Evolutionary conservation across 2,329 filamentous ascomycete species (phyloP), one percentile per base, ranked within the genome.

Genomic region (Thelonectria discophora): DNA sequence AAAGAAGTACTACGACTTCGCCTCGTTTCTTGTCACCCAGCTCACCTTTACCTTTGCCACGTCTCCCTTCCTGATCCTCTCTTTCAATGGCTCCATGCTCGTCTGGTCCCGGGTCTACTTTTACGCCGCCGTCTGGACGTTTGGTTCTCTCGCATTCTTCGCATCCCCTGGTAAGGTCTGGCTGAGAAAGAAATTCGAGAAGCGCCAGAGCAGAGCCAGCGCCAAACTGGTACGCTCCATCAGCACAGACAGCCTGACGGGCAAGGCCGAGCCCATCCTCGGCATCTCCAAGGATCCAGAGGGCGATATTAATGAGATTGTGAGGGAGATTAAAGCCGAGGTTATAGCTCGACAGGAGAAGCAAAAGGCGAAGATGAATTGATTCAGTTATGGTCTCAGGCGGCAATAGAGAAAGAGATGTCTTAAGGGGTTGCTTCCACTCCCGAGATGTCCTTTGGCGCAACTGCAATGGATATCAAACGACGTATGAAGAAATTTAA

Each of bases 81-180:
- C 83, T 20, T 87, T 97, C 66, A 78, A 82, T 17, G 85, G 88
- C 62, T 94, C 90, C 10, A 77, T 96, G 43, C 80, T 83, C 2
- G 89, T 92, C 60, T 99, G 95, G 95, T 79, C 86, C 0, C 87
- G 91, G 43, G 91, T 97, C 37, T 95, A 97, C 79, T 98, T 93
- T 80, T 99, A 96, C 77, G 88, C 86, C 32, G 81, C 95, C 56
- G 73, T 94, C 63, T 89, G 88, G 67, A 90, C 90, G 1, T 77
- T 81, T 10, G 75, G 79, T 0, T 86, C 88, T 17, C 86, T 94
- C 58, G 86, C 81, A 8, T 90, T 97, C 79, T 97, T 98, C 73
- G 85, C 88, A 42, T 92, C 91, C 1, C 92, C 93, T 0, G 90
- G 87, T 2, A 96, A 94, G 75, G 77, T 79, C 5, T 70, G 76